phyloP scores from a whole-genome alignment of 805 yeast genomes.

The Saccharomycopsis fibuligera region DNA sequence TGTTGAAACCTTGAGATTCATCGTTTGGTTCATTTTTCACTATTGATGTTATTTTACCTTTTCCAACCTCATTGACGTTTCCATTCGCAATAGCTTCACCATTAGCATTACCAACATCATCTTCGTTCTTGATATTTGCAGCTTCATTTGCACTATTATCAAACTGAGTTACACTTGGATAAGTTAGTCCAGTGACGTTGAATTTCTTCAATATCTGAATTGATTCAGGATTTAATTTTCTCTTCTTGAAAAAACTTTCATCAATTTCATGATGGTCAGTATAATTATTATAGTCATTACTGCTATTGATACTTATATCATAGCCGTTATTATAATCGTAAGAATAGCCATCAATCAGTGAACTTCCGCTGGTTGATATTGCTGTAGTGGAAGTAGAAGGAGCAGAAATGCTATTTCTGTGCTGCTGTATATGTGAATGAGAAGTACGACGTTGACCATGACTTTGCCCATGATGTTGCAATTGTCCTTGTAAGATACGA shows the following conservation, averaged over 20 bases:
- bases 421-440: too few species aligned
- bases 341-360: too few species aligned
- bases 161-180: neutral
- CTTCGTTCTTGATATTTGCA: neutral
- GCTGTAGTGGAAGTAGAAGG: too few species aligned
- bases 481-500: neutral
- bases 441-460: neutral
- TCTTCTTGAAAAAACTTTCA: slow-evolving; percentile 3
- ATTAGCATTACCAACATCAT: neutral
- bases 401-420: too few species aligned
- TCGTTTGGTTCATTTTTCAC: neutral
- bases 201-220: slow-evolving; percentile 3
- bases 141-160: slow-evolving; percentile 33
- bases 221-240: slow-evolving; percentile 8
- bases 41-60: neutral
- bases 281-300: too few species aligned
- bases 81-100: neutral
- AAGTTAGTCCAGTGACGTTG: slow-evolving; percentile 1
- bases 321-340: too few species aligned
- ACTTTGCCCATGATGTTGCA: too few species aligned
- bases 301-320: too few species aligned
- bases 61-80: neutral
- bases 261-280: too few species aligned
- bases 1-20: too few species aligned
- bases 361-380: too few species aligned